Conservation (phyloP, 2,329 filamentous ascomycete species). For the Fusarium sterilihyphosum region DNA sequence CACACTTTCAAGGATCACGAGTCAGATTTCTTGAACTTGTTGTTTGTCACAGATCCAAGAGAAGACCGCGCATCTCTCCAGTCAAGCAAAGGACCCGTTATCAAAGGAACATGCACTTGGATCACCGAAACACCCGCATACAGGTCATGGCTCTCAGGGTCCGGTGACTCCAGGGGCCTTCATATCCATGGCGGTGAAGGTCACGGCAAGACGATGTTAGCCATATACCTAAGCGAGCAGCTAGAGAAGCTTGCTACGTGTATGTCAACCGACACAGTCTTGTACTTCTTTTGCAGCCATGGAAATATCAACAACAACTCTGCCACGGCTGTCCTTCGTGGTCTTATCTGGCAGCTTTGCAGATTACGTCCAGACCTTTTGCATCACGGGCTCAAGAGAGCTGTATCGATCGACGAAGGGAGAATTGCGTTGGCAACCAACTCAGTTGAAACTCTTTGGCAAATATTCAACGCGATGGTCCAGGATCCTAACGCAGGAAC, state of each 20-base stretch:
- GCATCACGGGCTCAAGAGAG: not conserved
- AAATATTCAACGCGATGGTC: conserved; percentile 9
- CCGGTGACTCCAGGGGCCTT: not conserved
- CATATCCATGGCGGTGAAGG: not conserved
- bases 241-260: not conserved
- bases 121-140: not conserved
- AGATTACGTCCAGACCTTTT: not conserved
- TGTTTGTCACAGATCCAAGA: conserved; percentile 9
- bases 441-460: conserved; percentile 6
- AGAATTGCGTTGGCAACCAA: not conserved
- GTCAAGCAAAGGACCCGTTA: not conserved
- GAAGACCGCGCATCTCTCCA: not conserved
- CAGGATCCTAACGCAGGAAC: not conserved
- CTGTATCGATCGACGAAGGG: not conserved
- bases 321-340: not conserved
- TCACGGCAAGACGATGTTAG: conserved; percentile 11
- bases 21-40: not conserved
- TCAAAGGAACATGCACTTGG: not conserved
- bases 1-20: not conserved
- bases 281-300: conserved; percentile 24
- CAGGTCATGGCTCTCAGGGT: not conserved
- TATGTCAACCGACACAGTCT: not conserved
- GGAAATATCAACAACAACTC: conserved; percentile 8
- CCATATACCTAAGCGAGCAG: conserved; percentile 3
- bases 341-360: conserved; percentile 17